Conservation (phyloP, 139 green algal species). For the Chlamydomonas sp. region DNA sequence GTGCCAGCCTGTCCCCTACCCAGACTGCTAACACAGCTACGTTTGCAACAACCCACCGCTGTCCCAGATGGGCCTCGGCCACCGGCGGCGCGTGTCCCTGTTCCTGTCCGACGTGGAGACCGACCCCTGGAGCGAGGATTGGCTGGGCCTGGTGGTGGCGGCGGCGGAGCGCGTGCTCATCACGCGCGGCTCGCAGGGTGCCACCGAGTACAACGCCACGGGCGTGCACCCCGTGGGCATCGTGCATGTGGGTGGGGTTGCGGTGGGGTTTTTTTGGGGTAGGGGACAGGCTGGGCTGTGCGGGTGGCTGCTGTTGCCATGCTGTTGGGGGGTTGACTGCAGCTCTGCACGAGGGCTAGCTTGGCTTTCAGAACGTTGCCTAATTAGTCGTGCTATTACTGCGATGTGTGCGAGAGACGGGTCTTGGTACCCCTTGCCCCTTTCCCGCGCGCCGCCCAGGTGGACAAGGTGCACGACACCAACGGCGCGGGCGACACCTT, state of each 20-base stretch:
- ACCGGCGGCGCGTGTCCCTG: constrained; percentile 56
- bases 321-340: too few species aligned
- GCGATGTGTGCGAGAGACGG: too few species aligned
- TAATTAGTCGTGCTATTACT: too few species aligned
- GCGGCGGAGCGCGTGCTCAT: constrained; percentile 62
- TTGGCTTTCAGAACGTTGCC: too few species aligned
- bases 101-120: constrained; percentile 91
- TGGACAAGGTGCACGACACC: constrained; percentile 75
- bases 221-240: constrained; percentile 13
- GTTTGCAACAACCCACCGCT: not conserved
- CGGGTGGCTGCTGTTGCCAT: not conserved
- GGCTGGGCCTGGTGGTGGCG: constrained; percentile 50
- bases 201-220: constrained; percentile 49
- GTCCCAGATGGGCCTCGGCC: constrained; percentile 62
- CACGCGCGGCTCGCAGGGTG: constrained; percentile 72
- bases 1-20: too few species aligned
- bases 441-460: constrained; percentile 27
- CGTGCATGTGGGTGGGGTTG: constrained; percentile 21
- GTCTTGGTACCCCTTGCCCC: not conserved
- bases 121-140: constrained; percentile 65
- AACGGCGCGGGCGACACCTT: constrained; percentile 90
- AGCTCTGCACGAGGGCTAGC: too few species aligned
- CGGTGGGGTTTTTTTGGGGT: too few species aligned
- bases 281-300: not conserved
- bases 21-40: not conserved